phyloP scores from a whole-genome alignment of 495 filamentous ascomycete genomes.

The Aspergillus cavernicola region DNA sequence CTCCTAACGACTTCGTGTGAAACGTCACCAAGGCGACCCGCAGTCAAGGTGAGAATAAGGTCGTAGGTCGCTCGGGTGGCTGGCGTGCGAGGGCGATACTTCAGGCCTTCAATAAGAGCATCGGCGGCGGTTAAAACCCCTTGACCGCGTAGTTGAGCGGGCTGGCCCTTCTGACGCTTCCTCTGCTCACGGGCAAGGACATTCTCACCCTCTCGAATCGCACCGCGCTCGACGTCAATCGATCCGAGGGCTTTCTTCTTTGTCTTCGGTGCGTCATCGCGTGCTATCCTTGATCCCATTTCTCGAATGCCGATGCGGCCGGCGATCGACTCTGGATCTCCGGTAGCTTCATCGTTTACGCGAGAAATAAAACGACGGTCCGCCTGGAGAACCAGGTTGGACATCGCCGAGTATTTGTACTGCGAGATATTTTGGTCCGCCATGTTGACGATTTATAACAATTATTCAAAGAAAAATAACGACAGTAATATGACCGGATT shows the following conservation, averaged over 20 bases:
- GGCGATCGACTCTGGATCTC: constrained; percentile 95
- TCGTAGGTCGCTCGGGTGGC: constrained; percentile 95
- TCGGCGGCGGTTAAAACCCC: constrained; percentile 84
- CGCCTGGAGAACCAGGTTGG: constrained; percentile 99
- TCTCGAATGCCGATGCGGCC: constrained; percentile 88
- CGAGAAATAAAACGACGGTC: constrained; percentile 93
- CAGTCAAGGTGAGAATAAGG: constrained; percentile 87
- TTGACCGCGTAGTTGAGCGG: constrained; percentile 66
- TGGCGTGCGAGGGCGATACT: constrained; percentile 85
- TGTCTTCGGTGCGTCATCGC: constrained; percentile 74
- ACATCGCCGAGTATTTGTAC: constrained; percentile 99
- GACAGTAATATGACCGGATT: constrained; percentile 27
- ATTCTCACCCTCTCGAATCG: constrained; percentile 79
- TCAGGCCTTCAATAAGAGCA: constrained; percentile 77
- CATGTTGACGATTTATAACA: constrained; percentile 52
- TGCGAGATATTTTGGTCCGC: constrained; percentile 92
- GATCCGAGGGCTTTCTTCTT: constrained; percentile 64
- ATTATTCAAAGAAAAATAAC: constrained; percentile 13
- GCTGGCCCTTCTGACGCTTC: constrained; percentile 76
- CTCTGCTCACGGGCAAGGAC: constrained; percentile 81
- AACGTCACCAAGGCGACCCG: constrained; percentile 86
- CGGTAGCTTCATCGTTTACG: constrained; percentile 89
- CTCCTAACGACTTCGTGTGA: constrained; percentile 87
- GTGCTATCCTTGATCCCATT: constrained; percentile 82
- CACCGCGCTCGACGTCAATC: constrained; percentile 68